Evolutionary conservation across 1,284 basidiomycete species (phyloP), one percentile per base, ranked within the genome.

Genomic region (Anthracocystis setariae): DNA sequence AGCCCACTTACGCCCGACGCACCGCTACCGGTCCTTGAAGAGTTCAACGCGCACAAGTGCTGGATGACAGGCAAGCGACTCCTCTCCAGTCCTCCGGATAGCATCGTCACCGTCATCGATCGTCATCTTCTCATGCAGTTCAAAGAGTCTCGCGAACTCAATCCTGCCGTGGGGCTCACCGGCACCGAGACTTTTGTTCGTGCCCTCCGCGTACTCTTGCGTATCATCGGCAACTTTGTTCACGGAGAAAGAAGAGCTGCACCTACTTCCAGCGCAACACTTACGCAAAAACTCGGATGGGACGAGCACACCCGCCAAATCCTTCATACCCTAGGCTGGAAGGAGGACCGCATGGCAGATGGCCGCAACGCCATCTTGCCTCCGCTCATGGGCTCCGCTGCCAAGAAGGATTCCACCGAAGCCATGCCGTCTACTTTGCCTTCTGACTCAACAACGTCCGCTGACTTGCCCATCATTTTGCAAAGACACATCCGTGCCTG

Each of bases 251-350:
- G 54, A 40, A 54, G 74, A 17, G 21, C 47, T n/a, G 62, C 53
- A 12, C 54, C 60, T 3, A 66, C 69, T 23, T 49, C 52, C 2
- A 67, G 53, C 45, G n/a, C 24, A n/a, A 59, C 45, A 21, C 50
- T 74, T 38, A 46, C 43, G 2, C 63, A 68, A 20, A 74, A 73
- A 54, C 62, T 76, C 21, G 69, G 66, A 4, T 73, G 65, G 65
- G 71, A 73, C 25, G 46, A 50, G 21, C 35, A 29, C 15, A 44
- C 63, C 3, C 57, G 66, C 10, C 49, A 63, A 32, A 69, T 73
- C 61, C 58, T 73, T 27, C 35, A 25, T 13, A 27, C 17, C n/a
- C 54, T 73, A 1, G 71, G 71, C 9, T 73, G 71, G 71, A 48
- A 27, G 23, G 54, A 62, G 24, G 33, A 21, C 15, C 20, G 25